Evolutionary conservation across 495 filamentous ascomycete species (phyloP).

Genomic region (Aspergillus egyptiacus): DNA sequence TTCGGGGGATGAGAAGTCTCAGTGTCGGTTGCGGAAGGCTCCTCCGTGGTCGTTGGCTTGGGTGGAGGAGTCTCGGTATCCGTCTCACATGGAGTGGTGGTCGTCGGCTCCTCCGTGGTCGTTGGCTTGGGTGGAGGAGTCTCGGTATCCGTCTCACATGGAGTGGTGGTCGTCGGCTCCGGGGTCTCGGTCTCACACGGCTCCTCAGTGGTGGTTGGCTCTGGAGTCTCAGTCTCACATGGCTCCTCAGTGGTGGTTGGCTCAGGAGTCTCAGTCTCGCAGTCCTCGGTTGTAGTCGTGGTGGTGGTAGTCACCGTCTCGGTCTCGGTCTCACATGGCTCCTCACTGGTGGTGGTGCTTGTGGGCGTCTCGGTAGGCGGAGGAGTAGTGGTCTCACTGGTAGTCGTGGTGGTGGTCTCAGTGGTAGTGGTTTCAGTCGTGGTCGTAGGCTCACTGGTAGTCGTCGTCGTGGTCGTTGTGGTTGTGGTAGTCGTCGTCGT

Average conservation of each 20-base stretch:
- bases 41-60: background rate
- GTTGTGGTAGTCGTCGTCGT: slow-evolving; percentile 7
- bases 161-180: background rate
- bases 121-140: too few species aligned
- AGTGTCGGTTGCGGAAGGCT: background rate
- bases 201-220: background rate
- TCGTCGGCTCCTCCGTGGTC: too few species aligned
- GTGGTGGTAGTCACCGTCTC: background rate
- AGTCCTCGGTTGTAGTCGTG: background rate
- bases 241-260: background rate
- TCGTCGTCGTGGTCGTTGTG: slow-evolving; percentile 10
- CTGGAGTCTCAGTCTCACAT: background rate
- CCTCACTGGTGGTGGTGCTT: background rate
- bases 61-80: slow-evolving; percentile 1
- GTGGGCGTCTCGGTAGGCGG: background rate
- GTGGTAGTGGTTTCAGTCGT: slow-evolving; percentile 9
- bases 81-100: background rate
- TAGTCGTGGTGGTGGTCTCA: slow-evolving; percentile 7
- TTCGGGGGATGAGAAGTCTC: background rate
- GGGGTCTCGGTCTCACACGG: slow-evolving; percentile 1
- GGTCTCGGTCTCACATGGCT: background rate
- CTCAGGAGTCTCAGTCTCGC: background rate
- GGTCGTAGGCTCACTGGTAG: slow-evolving; percentile 3
- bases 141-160: background rate
- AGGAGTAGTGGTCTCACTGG: background rate